Conservation (phyloP, 202 grass and related monocot genomes). For the Dendrocalamus latiflorus region DNA sequence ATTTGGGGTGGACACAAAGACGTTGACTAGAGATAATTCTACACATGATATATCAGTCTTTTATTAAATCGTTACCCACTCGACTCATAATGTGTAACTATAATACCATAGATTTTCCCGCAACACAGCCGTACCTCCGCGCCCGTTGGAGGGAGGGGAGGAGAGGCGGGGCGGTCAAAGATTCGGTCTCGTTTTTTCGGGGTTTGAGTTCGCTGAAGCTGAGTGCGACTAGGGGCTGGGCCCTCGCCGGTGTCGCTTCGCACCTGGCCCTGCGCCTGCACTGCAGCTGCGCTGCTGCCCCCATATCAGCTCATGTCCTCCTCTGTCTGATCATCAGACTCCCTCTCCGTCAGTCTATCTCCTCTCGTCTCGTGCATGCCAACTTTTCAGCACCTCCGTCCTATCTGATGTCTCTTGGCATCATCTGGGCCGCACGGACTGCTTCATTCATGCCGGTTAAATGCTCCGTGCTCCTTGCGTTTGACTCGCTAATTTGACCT, state of each 20-base stretch:
- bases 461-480: background rate
- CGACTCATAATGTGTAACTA: no score
- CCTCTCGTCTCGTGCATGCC: background rate
- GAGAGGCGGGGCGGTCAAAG: constrained; percentile 26
- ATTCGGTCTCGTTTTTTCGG: constrained; percentile 43
- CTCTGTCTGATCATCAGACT: background rate
- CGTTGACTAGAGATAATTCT: no score
- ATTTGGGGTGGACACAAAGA: no score
- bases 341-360: background rate
- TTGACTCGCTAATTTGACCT: background rate
- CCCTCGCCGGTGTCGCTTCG: background rate
- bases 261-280: background rate
- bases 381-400: background rate
- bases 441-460: background rate
- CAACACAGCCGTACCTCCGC: background rate
- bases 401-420: background rate
- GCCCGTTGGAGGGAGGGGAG: background rate
- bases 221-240: background rate
- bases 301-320: constrained; percentile 39
- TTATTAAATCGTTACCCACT: no score
- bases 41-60: no score
- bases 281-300: background rate
- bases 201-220: background rate
- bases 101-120: no score
- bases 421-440: background rate